phyloP scores from a whole-genome alignment of 495 filamentous ascomycete species.

The Podospora tetraspora region DNA sequence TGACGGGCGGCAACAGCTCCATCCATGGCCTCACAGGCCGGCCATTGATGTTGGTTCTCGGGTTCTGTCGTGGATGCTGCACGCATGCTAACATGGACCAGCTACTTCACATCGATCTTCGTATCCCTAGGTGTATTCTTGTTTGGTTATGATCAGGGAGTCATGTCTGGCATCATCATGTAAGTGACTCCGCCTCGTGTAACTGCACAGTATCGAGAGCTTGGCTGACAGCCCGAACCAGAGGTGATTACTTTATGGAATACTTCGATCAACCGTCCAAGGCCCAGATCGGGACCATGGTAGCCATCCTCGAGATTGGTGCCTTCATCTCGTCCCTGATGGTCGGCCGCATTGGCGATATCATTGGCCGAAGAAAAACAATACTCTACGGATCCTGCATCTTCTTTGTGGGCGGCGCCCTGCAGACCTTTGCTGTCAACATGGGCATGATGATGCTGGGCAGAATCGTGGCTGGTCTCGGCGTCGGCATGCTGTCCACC shows the following conservation, averaged over 20 bases:
- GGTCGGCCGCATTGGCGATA: constrained; percentile 86
- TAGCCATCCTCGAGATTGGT: constrained; percentile 91
- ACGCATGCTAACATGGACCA: constrained; percentile 30
- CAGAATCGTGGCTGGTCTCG: constrained; percentile 85
- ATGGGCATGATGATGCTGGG: constrained; percentile 93
- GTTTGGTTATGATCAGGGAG: constrained; percentile 98
- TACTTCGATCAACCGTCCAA: constrained; percentile 85
- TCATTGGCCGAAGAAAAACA: constrained; percentile 83
- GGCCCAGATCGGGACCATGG: constrained; percentile 89
- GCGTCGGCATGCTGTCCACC: constrained; percentile 89
- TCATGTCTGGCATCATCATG: constrained; percentile 99
- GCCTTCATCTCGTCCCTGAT: constrained; percentile 84
- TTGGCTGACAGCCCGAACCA: constrained; percentile 27
- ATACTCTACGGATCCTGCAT: constrained; percentile 91
- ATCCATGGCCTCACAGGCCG: constrained; percentile 93
- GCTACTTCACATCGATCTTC: constrained; percentile 97
- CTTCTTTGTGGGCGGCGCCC: constrained; percentile 82
- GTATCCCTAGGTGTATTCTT: constrained; percentile 96
- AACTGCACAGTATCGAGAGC: too few species aligned
- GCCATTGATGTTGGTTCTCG: constrained; percentile 70
- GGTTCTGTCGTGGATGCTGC: background rate
- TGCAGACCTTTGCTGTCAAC: constrained; percentile 74
- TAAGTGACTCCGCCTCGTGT: constrained; percentile 42
- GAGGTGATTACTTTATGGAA: constrained; percentile 77
- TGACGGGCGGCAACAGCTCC: constrained; percentile 69